phyloP scores from a whole-genome alignment of 2,329 filamentous ascomycete species.

The Colletotrichum sp. region DNA sequence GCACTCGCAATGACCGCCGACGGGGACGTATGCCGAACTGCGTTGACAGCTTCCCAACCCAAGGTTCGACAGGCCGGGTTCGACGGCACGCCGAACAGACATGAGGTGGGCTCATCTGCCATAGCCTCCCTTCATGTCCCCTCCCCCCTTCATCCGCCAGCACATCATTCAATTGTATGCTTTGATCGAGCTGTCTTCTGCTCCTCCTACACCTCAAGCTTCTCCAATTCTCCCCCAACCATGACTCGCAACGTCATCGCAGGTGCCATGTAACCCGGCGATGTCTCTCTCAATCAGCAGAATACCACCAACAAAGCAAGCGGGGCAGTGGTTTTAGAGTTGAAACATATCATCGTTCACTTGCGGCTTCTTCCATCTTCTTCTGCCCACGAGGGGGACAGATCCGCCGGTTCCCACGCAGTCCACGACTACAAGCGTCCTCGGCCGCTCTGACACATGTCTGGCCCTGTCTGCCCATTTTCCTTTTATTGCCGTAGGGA shows the following conservation, averaged over 20 bases:
- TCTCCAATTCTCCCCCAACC: not conserved
- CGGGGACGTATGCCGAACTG: not conserved
- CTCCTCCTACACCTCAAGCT: not conserved
- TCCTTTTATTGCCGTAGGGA: not conserved
- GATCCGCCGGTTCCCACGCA: not conserved
- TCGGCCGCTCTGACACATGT: conserved; percentile 11
- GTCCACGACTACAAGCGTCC: not conserved
- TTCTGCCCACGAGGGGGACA: not conserved
- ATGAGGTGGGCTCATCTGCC: not conserved
- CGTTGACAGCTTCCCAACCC: not conserved
- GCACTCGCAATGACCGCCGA: conserved; percentile 3
- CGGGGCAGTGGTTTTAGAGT: conserved; percentile 17
- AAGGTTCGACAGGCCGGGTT: conserved; percentile 10
- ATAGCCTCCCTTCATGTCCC: not conserved
- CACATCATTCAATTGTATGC: not conserved
- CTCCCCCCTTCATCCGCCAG: not conserved
- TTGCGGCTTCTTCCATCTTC: not conserved
- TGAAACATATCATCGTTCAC: conserved; percentile 10
- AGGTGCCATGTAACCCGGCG: not conserved
- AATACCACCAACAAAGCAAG: not conserved
- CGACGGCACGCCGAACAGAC: not conserved
- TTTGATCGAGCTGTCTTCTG: not conserved
- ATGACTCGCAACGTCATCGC: conserved; percentile 11
- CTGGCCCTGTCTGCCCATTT: not conserved
- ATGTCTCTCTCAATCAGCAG: not conserved